A percentile compares a stretch with the other conserved stretches of the same genome.
These are phyloP conservation scores for Gelatoporia subvermispora DNA, from an alignment of 768 basidiomycete genomes.

Conservation along the genomic window DNA sequence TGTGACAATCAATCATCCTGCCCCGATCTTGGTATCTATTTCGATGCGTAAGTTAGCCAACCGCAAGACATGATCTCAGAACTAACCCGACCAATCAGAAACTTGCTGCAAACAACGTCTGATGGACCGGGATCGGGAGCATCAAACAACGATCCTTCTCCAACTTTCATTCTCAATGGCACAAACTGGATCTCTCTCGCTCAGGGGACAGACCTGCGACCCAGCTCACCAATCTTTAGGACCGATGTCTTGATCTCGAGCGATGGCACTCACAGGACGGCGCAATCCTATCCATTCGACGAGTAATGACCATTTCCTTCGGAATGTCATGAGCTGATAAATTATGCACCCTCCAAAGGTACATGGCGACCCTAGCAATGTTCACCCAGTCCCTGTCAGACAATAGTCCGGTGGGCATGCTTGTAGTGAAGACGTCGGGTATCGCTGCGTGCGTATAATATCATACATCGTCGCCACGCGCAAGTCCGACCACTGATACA, in stretches of 20 bases:
- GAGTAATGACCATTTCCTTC: conserved; percentile 2
- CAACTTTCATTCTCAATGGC: conserved; percentile 10
- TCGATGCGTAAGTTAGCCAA: conserved; percentile 7
- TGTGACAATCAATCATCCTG: conserved; percentile 1
- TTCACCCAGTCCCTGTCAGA: conserved; percentile 5
- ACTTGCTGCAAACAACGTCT: conserved; percentile 4
- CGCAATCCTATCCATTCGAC: conserved; percentile 13
- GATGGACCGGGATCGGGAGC: background rate
- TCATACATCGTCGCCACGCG: too few relatives aligned
- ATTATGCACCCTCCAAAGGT: background rate
- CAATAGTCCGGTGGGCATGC: conserved; percentile 9
- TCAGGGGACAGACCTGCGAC: conserved; percentile 2
- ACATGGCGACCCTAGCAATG: conserved; percentile 5
- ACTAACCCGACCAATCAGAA: background rate
- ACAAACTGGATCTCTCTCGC: conserved; percentile 3
- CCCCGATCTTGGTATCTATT: conserved; percentile 12
- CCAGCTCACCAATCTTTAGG: conserved; percentile 10
- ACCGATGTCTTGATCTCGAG: conserved; percentile 11
- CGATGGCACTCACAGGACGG: conserved; percentile 5
- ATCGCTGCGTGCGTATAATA: conserved; percentile 10
- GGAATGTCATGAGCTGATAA: background rate
- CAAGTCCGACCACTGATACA: too few relatives aligned
- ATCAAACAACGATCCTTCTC: background rate
- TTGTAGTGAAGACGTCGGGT: conserved; percentile 6
- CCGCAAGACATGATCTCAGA: background rate